Evolutionary conservation across 2,329 filamentous ascomycete genomes (phyloP), one percentile per base, ranked within the genome.

Genomic region (Clarireedia paspali): DNA sequence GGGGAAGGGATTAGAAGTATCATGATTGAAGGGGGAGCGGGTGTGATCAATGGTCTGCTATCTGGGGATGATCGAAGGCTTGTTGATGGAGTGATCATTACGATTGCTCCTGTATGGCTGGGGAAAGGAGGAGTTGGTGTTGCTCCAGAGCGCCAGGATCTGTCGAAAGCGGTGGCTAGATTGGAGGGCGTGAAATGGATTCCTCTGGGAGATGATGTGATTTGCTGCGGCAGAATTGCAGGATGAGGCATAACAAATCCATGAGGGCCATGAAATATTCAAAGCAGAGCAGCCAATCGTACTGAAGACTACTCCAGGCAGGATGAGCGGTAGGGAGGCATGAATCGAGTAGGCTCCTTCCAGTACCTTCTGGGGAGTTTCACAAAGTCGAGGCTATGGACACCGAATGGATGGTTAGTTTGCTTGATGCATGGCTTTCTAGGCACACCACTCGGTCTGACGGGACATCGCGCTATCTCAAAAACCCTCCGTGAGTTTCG

Each of bases 21-120:
- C 57, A 96, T 96, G 92, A 79, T 97, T 49, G 92, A 97, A 70
- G 92, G 92, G 0, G 92, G 92, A 10, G 91, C 82, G 0, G 75
- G 77, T 10, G 83, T 96, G 36, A 89, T 97, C 68, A 95, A 94
- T 68, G 82, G 87, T 39, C 72, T 97, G 17, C 76, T 97, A n/a
- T 75, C 79, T 40, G 76, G 80, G 2, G 73, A 74, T 27, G 82
- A 84, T 64, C 75, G 81, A 15, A 64, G 69, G n/a, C 73, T 91
- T 7, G 76, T 95, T 44, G 80, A 89, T 67, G 86, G 86, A 2
- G 84, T 96, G 49, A 87, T 97, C 64, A 78, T 96, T 57, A 96
- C 92, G 0, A 84, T 96, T 66, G 91, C 92, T 3, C 92, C 92
- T 7, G 89, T 84, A 0, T 97, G 90, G 82, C 77, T 97, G n/a